Percentiles rank a stretch among this genome's conserved stretches.
Conservation (phyloP, 2,329 filamentous ascomycete species). For the Balansia obtecta region DNA sequence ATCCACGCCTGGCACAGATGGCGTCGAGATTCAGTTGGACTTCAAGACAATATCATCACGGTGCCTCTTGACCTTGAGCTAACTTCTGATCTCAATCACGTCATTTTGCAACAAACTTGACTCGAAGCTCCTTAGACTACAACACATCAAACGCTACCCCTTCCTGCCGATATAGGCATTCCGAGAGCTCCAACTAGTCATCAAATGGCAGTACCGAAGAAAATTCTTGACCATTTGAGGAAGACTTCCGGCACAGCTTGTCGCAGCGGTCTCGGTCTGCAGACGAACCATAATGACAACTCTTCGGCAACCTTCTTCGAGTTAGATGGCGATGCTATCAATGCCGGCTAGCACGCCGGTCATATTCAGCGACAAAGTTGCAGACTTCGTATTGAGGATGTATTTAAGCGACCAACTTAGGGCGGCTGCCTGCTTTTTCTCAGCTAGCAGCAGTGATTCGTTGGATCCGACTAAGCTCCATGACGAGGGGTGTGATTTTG, state of each 20-base stretch:
- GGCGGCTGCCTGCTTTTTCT: neutral
- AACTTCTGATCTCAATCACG: neutral
- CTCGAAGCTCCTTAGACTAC: neutral
- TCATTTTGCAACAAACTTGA: neutral
- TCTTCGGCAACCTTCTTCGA: neutral
- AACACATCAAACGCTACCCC: neutral
- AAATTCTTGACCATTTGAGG: neutral
- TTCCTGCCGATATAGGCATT: neutral
- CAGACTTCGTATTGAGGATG: neutral
- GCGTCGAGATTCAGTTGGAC: neutral
- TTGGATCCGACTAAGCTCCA: neutral
- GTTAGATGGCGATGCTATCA: neutral
- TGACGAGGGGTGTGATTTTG: neutral
- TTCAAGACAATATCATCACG: constrained; percentile 2
- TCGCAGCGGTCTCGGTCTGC: neutral
- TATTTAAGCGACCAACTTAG: neutral
- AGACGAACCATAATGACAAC: neutral
- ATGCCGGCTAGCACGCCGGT: constrained; percentile 1
- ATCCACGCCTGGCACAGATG: neutral
- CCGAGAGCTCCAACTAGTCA: neutral
- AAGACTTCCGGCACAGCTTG: neutral
- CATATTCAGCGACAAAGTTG: constrained; percentile 2
- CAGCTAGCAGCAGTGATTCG: neutral
- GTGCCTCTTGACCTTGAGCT: neutral
- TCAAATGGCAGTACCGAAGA: neutral